A percentile compares a stretch with the other conserved stretches of the same genome.
phyloP scores from a whole-genome alignment of 805 yeast species.

The Yamadazyma kitorensis region DNA sequence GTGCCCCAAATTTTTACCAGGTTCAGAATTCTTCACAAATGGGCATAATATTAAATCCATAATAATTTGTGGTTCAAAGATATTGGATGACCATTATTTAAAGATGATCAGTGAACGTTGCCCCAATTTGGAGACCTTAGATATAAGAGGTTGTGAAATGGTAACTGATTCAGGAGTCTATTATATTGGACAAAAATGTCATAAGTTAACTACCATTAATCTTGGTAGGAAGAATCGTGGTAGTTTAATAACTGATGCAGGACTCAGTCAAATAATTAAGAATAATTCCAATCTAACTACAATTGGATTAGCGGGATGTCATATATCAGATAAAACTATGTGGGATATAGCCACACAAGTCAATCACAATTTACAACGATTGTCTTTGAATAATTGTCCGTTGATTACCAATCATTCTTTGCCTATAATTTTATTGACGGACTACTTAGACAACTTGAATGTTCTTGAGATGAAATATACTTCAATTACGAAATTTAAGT shows the following conservation, averaged over 20 bases:
- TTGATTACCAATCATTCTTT: slow-evolving; percentile 55
- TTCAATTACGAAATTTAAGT: slow-evolving; percentile 54
- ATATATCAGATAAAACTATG: slow-evolving; percentile 68
- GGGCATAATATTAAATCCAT: slow-evolving; percentile 37
- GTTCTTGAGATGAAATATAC: slow-evolving; percentile 78
- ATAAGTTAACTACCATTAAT: slow-evolving; percentile 56
- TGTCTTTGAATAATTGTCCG: slow-evolving; percentile 74
- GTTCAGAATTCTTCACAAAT: slow-evolving; percentile 24
- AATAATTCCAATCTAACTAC: slow-evolving; percentile 58
- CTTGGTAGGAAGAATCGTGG: slow-evolving; percentile 77
- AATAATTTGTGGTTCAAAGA: slow-evolving; percentile 69
- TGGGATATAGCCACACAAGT: slow-evolving; percentile 71
- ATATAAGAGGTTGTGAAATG: slow-evolving; percentile 78
- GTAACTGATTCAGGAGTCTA: slow-evolving; percentile 75
- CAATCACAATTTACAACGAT: slow-evolving; percentile 52
- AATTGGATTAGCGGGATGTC: slow-evolving; percentile 87
- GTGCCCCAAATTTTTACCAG: slow-evolving; percentile 70
- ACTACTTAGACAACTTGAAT: slow-evolving; percentile 55
- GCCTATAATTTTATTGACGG: slow-evolving; percentile 45
- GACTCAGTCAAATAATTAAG: slow-evolving; percentile 55
- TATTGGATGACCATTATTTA: slow-evolving; percentile 59
- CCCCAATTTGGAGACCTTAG: slow-evolving; percentile 61
- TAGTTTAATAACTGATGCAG: slow-evolving; percentile 64
- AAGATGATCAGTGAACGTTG: slow-evolving; percentile 50
- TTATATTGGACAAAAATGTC: slow-evolving; percentile 62